Conservation (phyloP, 2,329 filamentous ascomycete species). For the Fusarium floridanum region DNA sequence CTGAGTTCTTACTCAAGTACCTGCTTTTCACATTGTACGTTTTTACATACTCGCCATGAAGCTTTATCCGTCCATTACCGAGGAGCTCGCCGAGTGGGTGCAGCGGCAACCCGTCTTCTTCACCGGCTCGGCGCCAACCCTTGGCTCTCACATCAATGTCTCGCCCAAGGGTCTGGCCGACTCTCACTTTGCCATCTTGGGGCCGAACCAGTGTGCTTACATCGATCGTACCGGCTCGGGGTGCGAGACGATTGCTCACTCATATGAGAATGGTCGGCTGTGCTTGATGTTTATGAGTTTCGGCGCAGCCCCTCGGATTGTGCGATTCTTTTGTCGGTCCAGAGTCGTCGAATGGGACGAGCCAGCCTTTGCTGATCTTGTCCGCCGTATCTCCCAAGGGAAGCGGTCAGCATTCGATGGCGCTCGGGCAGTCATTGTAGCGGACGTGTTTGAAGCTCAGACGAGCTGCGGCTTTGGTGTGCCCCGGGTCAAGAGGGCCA, state of each 20-base stretch:
- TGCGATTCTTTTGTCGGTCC: slow-evolving; percentile 73
- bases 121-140: slow-evolving; percentile 77
- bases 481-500: slow-evolving; percentile 61
- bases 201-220: slow-evolving; percentile 73
- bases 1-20: slow-evolving; percentile 21
- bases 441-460: slow-evolving; percentile 75
- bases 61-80: slow-evolving; percentile 67
- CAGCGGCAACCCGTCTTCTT: slow-evolving; percentile 80
- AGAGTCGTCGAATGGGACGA: slow-evolving; percentile 71
- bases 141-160: slow-evolving; percentile 78
- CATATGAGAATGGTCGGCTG: slow-evolving; percentile 81
- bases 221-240: slow-evolving; percentile 82
- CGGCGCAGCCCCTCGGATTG: slow-evolving; percentile 68
- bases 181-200: slow-evolving; percentile 72
- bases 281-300: slow-evolving; percentile 82
- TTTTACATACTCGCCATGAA: slow-evolving; percentile 62
- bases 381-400: slow-evolving; percentile 57
- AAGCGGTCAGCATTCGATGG: slow-evolving; percentile 58
- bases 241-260: slow-evolving; percentile 80
- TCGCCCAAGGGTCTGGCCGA: slow-evolving; percentile 79
- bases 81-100: slow-evolving; percentile 72
- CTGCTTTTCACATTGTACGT: slow-evolving; percentile 39
- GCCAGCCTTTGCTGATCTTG: slow-evolving; percentile 60
- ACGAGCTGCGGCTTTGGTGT: slow-evolving; percentile 77
- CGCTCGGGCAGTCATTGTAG: slow-evolving; percentile 70